Base-by-base conservation (phyloP, 306 rosid genomes). In the Lathyrus aphaca region DNA sequence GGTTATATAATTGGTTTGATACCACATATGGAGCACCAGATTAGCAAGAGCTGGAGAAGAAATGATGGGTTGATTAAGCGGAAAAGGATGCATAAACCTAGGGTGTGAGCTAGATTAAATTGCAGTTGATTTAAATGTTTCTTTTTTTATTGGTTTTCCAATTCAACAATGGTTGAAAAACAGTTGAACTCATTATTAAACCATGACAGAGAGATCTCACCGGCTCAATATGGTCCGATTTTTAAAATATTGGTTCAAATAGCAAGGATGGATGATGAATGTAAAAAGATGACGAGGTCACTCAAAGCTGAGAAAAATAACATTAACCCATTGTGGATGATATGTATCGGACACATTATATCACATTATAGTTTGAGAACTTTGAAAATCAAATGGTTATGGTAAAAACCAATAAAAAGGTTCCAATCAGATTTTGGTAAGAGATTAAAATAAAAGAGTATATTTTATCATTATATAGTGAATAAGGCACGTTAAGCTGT, bases 1-100 rank as follows among this genome's bases (percentile, higher is more conserved):
- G 8, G 29, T 57, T 32, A 57, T 43, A 42, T 54, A 43, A 56
- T 55, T 43, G 27, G 66, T 54, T 18, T 18, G 48, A 38, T 29
- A 27, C 66, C 67, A 74, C 39, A 54, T 64, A 51, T n/a, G 23
- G 25, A 35, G 37, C 37, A 51, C 23, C 38, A 42, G 13, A 56
- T 55, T 65, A 43, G 73, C 43, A 63, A 10, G 14, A 64, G 37
- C 12, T 3, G 40, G 16, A 44, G 50, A 14, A 44, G 60, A 66
- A n/a, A 55, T 65, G 19, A 30, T 54, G 10, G 14, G 32, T 27
- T 39, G 7, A 63, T 51, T 51, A 25, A 7, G 23, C 5, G 14
- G n/a, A 0, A 42, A 27, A 29, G 64, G 32, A 18, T 44, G 11
- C 53, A 35, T 32, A 32, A 32, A 32, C 7, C 8, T 32, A 8